Base-by-base conservation (phyloP, 2,329 filamentous ascomycete genomes). In the Apiospora marii region DNA sequence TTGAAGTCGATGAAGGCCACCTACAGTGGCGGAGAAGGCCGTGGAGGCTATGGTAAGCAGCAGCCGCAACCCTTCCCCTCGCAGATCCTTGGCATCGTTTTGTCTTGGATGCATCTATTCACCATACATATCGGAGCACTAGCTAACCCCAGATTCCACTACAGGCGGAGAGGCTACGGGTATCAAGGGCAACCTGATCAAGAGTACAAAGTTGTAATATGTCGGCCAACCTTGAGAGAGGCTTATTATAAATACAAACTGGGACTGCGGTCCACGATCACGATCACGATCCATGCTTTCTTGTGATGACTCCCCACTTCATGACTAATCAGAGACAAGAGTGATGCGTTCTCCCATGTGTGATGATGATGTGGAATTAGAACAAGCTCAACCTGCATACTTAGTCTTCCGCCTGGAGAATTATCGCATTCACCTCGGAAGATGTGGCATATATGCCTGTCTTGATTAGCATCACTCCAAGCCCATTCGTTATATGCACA, bases 181-280 rank as follows among this genome's bases (percentile, higher is more conserved):
- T 91, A 97, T 99, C 85, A 98, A 98, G 88, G 93, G 92, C 78
- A 93, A 93, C 27, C 84, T 99, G 83, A 91, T 98, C 79, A 97
- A 96, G 91, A 97, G 94, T 88, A 89, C 94, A 80, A 98, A 96
- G 87, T 86, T 99, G 84, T 96, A 91, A 80, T 51, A 64, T 64
- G 58, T 3, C 53, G 7, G 51, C 41, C 44, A 30, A 5, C 14
- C 10, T 22, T n/a, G 37, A 61, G 53, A 22, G 30, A 37, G 53
- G 53, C 34, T 13, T 24, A 64, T 64, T 24, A 64, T 64, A 41
- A 22, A 64, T n/a, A 24, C 41, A 34, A 64, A 64, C 10, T 14
- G 22, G 30, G 58, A 41, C 58, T 24, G 27, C 53, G 8, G 34
- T 64, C 58, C 58, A 41, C 34, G 19, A 64, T 64, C 58, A 41